phyloP scores from a whole-genome alignment of 2,329 filamentous ascomycete species.

The Chrysoporthe austroafricana region DNA sequence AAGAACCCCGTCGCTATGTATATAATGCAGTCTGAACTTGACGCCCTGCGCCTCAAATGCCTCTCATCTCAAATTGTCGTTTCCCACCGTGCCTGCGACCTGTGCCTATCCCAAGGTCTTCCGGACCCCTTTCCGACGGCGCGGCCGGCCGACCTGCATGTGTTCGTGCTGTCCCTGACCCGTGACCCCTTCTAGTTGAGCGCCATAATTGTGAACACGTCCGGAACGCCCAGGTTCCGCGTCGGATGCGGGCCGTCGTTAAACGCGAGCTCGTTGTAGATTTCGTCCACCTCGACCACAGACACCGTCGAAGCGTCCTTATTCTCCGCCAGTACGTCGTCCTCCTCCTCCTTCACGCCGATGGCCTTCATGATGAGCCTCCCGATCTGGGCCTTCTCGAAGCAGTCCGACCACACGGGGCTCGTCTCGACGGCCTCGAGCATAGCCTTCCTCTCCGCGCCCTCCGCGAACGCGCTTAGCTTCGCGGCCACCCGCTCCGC shows the following conservation, averaged over 20 bases:
- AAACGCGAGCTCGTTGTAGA: slow-evolving; percentile 31
- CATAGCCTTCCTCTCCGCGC: slow-evolving; percentile 37
- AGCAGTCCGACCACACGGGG: slow-evolving; percentile 38
- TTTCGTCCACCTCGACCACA: slow-evolving; percentile 25
- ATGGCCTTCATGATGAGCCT: slow-evolving; percentile 39
- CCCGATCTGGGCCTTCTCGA: slow-evolving; percentile 38
- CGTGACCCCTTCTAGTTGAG: slow-evolving; percentile 36
- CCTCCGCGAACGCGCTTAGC: slow-evolving; percentile 37
- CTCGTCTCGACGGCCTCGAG: slow-evolving; percentile 39
- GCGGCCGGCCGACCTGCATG: neutral
- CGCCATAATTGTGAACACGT: slow-evolving; percentile 44
- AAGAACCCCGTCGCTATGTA: slow-evolving; percentile 18
- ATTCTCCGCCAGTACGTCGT: slow-evolving; percentile 19
- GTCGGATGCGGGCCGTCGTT: slow-evolving; percentile 36
- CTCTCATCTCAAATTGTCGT: neutral
- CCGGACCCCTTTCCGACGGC: neutral
- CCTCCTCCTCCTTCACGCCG: slow-evolving; percentile 30
- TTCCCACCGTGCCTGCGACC: too few species aligned
- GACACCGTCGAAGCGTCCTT: neutral
- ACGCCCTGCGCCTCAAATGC: neutral
- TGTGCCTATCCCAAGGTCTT: neutral
- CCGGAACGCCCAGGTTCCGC: slow-evolving; percentile 43
- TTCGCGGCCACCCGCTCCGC: slow-evolving; percentile 34
- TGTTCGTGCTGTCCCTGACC: neutral
- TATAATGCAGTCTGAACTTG: slow-evolving; percentile 6